Conservation (phyloP, 176 grass and related monocot species). For the Luzula sylvatica region DNA sequence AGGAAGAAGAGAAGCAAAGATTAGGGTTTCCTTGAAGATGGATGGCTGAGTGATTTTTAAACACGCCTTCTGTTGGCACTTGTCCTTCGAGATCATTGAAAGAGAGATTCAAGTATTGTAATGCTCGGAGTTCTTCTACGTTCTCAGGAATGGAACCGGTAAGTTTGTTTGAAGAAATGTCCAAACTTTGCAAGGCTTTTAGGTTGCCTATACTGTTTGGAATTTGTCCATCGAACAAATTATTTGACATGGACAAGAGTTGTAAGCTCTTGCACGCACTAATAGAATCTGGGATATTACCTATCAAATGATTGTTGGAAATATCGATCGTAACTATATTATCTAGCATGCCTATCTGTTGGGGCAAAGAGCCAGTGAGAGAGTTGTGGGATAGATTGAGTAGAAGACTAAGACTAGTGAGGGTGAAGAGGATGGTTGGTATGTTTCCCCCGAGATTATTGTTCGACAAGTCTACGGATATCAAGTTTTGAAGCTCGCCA, state of each 20-base stretch:
- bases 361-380: slow-evolving; percentile 19
- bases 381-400: slow-evolving; percentile 37
- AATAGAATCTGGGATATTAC: slow-evolving; percentile 22
- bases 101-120: slow-evolving; percentile 36
- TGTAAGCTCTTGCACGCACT: slow-evolving; percentile 29
- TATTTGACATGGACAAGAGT: slow-evolving; percentile 28
- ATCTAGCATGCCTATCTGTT: slow-evolving; percentile 15
- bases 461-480: slow-evolving; percentile 27
- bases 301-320: slow-evolving; percentile 18
- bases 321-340: slow-evolving; percentile 24
- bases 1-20: slow-evolving; percentile 16
- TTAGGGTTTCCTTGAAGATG: slow-evolving; percentile 30
- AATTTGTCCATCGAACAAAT: slow-evolving; percentile 23
- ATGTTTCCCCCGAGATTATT: slow-evolving; percentile 24
- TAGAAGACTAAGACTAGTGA: slow-evolving; percentile 25
- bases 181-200: slow-evolving; percentile 35
- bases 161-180: slow-evolving; percentile 33
- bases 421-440: slow-evolving; percentile 18
- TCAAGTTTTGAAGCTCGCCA: slow-evolving; percentile 8
- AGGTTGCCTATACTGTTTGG: slow-evolving; percentile 26
- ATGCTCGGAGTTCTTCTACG: slow-evolving; percentile 12
- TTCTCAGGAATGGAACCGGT: slow-evolving; percentile 25
- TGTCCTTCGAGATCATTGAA: slow-evolving; percentile 28
- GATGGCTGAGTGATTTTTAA: slow-evolving; percentile 22
- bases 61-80: slow-evolving; percentile 24